Conservation (phyloP, 148 eudicot genomes). For the Chenopodium suecicum region DNA sequence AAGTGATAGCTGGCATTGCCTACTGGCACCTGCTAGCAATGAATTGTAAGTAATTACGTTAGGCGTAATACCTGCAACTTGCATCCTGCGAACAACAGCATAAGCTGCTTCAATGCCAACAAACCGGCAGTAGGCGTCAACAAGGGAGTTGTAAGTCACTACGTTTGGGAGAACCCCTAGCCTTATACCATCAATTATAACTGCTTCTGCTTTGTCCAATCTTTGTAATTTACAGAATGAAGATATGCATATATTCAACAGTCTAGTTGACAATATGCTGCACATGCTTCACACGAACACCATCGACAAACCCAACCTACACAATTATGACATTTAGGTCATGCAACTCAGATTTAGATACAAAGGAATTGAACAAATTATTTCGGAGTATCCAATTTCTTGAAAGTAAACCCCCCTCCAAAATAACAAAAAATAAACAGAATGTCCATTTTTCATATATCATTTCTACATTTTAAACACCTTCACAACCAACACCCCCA, state of each 20-base stretch:
- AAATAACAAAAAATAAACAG: too few species aligned
- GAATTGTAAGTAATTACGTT: constrained; percentile 73
- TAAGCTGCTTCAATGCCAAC: constrained; percentile 71
- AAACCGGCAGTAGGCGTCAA: constrained; percentile 79
- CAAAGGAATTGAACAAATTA: too few species aligned
- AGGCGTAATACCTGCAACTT: constrained; percentile 78
- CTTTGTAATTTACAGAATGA: constrained; percentile 62
- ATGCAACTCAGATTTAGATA: too few species aligned
- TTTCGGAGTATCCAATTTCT: too few species aligned
- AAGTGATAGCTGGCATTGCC: constrained; percentile 34
- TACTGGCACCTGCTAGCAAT: constrained; percentile 73
- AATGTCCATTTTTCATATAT: too few species aligned
- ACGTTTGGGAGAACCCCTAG: constrained; percentile 81
- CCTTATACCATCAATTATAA: constrained; percentile 74
- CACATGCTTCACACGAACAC: constrained; percentile 32
- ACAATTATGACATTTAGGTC: not conserved
- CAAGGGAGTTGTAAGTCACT: constrained; percentile 80
- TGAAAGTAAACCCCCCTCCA: too few species aligned
- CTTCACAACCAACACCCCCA: too few species aligned
- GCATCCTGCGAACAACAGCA: constrained; percentile 62
- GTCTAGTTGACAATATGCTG: constrained; percentile 59
- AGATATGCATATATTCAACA: constrained; percentile 72
- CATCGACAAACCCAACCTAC: constrained; percentile 18
- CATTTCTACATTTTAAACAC: too few species aligned
- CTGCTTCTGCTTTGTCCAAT: constrained; percentile 75